These are phyloP conservation scores for Stephanodiscus minutulus DNA, from an alignment of 108 stramenopile species.

Conservation along the genomic window DNA sequence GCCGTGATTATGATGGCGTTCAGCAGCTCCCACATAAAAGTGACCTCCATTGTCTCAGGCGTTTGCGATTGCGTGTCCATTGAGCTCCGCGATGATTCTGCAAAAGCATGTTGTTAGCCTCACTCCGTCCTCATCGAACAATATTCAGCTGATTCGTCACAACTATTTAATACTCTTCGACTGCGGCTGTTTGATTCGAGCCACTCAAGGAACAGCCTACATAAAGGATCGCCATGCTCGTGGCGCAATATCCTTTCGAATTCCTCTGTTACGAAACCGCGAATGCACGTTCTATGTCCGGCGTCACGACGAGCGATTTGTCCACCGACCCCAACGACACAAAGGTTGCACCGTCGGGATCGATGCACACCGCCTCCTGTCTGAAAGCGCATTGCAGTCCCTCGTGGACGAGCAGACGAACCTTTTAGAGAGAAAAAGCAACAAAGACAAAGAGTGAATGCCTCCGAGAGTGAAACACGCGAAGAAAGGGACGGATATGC, in stretches of 20 bases:
- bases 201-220: neutral
- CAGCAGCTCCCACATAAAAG: neutral
- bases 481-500: neutral
- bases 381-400: slow-evolving; percentile 78
- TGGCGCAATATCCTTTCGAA: neutral
- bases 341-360: slow-evolving; percentile 60
- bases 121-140: neutral
- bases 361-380: slow-evolving; percentile 83
- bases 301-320: slow-evolving; percentile 83
- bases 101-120: neutral
- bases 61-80: neutral
- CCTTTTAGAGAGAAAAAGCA: slow-evolving; percentile 21
- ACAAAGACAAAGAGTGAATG: neutral
- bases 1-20: neutral
- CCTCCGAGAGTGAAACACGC: neutral
- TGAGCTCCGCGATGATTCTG: neutral
- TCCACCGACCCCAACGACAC: slow-evolving; percentile 65
- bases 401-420: slow-evolving; percentile 76
- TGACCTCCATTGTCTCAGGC: no score
- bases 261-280: slow-evolving; percentile 20
- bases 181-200: neutral
- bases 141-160: neutral
- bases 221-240: no score
- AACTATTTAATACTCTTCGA: neutral
- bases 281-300: slow-evolving; percentile 66